A percentile compares a stretch with the other conserved stretches of the same genome.
Evolutionary conservation across 2,329 filamentous ascomycete genomes (phyloP).

Genomic region (Sarocladium strictum): DNA sequence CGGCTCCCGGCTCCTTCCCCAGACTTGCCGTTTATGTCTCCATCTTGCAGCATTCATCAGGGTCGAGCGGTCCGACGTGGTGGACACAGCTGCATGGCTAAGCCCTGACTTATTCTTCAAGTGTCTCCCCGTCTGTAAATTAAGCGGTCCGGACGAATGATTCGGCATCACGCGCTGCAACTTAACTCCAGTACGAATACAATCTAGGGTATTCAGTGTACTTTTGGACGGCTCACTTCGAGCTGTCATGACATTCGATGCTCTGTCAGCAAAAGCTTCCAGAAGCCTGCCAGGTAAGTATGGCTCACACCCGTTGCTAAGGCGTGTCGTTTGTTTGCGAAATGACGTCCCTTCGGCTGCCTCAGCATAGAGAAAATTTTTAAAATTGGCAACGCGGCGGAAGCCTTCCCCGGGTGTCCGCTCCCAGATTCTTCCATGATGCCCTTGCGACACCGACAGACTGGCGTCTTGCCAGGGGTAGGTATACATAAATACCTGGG

Average conservation of each 20-base stretch:
- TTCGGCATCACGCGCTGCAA: neutral
- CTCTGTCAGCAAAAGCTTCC: neutral
- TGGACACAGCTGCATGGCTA: neutral
- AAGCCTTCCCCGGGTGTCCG: constrained; percentile 7
- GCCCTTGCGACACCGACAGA: constrained; percentile 3
- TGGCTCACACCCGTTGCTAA: neutral
- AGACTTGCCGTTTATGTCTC: neutral
- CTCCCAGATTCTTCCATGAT: neutral
- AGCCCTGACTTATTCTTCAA: constrained; percentile 2
- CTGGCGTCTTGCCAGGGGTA: constrained; percentile 5
- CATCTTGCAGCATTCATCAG: neutral
- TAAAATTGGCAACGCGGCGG: constrained; percentile 8
- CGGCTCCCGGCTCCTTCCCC: neutral
- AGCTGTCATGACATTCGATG: too few species aligned
- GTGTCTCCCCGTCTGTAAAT: too few species aligned
- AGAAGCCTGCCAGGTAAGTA: neutral
- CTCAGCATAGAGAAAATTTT: constrained; percentile 4
- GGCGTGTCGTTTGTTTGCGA: neutral
- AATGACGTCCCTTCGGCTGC: neutral
- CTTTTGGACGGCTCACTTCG: too few species aligned
- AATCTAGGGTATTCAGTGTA: too few species aligned
- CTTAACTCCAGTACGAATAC: too few species aligned
- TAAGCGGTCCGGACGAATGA: too few species aligned
- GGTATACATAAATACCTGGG: too few species aligned
- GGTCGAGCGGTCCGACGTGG: constrained; percentile 2